Conservation (phyloP, 2,329 filamentous ascomycete species). For the Exutisphaerella laricina region DNA sequence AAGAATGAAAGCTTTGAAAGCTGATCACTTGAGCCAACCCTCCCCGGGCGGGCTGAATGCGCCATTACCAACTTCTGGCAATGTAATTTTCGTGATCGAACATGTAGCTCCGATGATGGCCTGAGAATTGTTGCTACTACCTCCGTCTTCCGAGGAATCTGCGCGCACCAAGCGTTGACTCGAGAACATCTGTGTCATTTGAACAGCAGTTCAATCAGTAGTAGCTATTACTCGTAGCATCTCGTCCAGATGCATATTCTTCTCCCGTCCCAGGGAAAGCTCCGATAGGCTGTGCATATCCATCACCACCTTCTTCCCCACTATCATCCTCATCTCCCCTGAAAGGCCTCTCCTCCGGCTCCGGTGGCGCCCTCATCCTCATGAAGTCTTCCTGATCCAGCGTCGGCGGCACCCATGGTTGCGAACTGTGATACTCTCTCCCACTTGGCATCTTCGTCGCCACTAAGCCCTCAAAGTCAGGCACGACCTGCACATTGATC, state of each 20-base stretch:
- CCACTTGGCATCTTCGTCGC: slow-evolving; percentile 81
- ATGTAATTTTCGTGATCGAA: too few relatives aligned
- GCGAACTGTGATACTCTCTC: slow-evolving; percentile 72
- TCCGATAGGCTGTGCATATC: slow-evolving; percentile 38
- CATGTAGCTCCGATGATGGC: too few relatives aligned
- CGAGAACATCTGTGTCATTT: too few relatives aligned
- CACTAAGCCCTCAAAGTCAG: slow-evolving; percentile 64
- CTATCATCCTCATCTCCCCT: slow-evolving; percentile 43
- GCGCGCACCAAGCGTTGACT: too few relatives aligned
- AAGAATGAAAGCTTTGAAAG: too few relatives aligned
- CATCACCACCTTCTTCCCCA: slow-evolving; percentile 37
- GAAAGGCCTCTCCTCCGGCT: slow-evolving; percentile 42
- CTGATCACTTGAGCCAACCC: too few relatives aligned
- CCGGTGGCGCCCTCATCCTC: slow-evolving; percentile 53
- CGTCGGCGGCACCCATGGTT: slow-evolving; percentile 59
- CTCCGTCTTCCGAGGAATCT: too few relatives aligned
- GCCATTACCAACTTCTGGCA: too few relatives aligned
- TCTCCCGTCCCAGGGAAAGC: slow-evolving; percentile 47
- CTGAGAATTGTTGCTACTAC: too few relatives aligned
- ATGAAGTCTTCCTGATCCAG: slow-evolving; percentile 60
- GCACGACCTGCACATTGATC: slow-evolving; percentile 75
- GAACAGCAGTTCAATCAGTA: too few relatives aligned
- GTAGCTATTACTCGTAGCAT: slow-evolving; percentile 28
- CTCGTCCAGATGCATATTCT: slow-evolving; percentile 29
- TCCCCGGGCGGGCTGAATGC: too few relatives aligned